Evolutionary conservation across 1,139 yeast genomes (phyloP), one percentile per base, ranked within the genome.

Genomic region (Saccharomyces hybrid): DNA sequence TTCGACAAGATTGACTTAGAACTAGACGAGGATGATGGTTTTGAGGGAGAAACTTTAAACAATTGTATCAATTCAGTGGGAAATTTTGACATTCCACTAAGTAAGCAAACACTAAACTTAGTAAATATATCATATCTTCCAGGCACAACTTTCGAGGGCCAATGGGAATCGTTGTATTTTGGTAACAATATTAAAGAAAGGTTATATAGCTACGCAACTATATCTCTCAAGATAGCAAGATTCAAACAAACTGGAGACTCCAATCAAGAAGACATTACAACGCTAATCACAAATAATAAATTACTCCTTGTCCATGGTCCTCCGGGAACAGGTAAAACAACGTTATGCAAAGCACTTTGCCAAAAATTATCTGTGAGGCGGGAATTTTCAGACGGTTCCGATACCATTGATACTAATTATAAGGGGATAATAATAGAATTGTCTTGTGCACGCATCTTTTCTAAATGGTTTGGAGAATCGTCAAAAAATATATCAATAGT

Each of bases 271-370:
- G 42, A 16, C n/a, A 34, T 49, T 26, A 28, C 38, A 20, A 31
- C 52, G 8, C 5, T 49, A 8, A 53, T 46, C 26, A 47, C 20
- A 46, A 65, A 59, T 49, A 70, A 68, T 52, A 70, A 68, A 49
- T 50, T 73, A 16, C 54, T 72, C 5, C 53, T 74, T 25, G 59
- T 73, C 1, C 71, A 73, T 52, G 82, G 82, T 0, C 79, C 81
- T 6, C 81, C 82, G 1, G 82, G 82, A 2, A 76, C 80, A 11
- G 82, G 83, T 5, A 79, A 79, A 61, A 76, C 82, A 0, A 74
- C 80, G 0, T 59, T 78, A 42, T 78, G 80, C 32, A 76, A 71
- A 54, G 75, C 80, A 0, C 46, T 73, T 6, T 65, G 74, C 42
- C 76, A 73, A 49, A 71, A 71, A 57, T 49, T 72, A 27, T 61